Conservation (phyloP, 1,139 yeast genomes). For the Scheffersomyces quercinus region DNA sequence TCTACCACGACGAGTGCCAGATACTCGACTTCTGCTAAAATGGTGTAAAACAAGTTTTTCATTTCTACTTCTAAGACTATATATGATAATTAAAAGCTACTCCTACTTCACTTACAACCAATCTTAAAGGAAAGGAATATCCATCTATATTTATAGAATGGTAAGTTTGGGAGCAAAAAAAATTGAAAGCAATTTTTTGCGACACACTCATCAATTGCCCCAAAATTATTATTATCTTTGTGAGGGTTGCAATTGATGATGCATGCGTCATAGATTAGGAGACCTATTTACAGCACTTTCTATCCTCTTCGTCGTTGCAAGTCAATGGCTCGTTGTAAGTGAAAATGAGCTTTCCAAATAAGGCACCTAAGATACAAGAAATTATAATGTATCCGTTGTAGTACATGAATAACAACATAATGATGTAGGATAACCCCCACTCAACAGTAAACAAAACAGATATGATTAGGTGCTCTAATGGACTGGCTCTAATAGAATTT, state of each 20-base stretch:
- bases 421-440: constrained; percentile 63
- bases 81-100: neutral
- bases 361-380: constrained; percentile 62
- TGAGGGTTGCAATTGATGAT: neutral
- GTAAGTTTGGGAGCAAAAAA: constrained; percentile 1
- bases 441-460: constrained; percentile 52
- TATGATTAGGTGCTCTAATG: constrained; percentile 52
- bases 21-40: constrained; percentile 3
- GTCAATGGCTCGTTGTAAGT: constrained; percentile 42
- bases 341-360: constrained; percentile 56
- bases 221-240: too few species aligned
- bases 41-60: constrained; percentile 8
- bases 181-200: too few species aligned
- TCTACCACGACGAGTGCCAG: constrained; percentile 20
- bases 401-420: constrained; percentile 74
- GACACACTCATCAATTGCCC: too few species aligned
- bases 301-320: constrained; percentile 23
- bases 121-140: too few species aligned
- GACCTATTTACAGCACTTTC: constrained; percentile 17
- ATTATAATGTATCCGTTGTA: constrained; percentile 69
- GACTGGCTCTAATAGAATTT: constrained; percentile 30
- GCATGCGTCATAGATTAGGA: neutral
- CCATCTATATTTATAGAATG: neutral
- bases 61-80: constrained; percentile 1
- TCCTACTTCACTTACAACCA: too few species aligned